A percentile compares a stretch with the other conserved stretches of the same genome.
These are phyloP conservation scores for Simplicillium sp. DNA, from an alignment of 2,329 filamentous ascomycete genomes.

Conservation along the genomic window DNA sequence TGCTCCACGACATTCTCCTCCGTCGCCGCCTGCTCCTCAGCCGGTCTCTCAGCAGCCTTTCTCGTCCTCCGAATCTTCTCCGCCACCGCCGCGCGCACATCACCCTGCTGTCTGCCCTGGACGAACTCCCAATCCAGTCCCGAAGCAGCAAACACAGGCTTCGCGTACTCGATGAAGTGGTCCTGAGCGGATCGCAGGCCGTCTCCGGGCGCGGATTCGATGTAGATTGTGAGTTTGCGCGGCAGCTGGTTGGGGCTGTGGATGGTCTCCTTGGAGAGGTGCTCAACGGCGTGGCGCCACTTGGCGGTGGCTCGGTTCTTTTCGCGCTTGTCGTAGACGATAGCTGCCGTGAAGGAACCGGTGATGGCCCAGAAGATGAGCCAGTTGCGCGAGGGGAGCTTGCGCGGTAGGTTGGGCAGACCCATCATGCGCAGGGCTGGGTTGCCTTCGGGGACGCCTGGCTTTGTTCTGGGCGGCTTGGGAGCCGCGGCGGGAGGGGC, in stretches of 20 bases:
- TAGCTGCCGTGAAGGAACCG: slow-evolving; percentile 65
- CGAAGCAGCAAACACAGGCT: slow-evolving; percentile 81
- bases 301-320: slow-evolving; percentile 77
- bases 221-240: slow-evolving; percentile 75
- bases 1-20: slow-evolving; percentile 49
- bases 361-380: slow-evolving; percentile 84
- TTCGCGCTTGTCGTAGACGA: slow-evolving; percentile 88
- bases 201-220: slow-evolving; percentile 80
- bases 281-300: slow-evolving; percentile 78
- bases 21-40: slow-evolving; percentile 36
- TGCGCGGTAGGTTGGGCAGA: slow-evolving; percentile 71
- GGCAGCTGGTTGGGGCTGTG: slow-evolving; percentile 59
- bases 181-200: slow-evolving; percentile 78
- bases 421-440: slow-evolving; percentile 73
- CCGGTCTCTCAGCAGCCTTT: slow-evolving; percentile 44
- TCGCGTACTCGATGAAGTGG: slow-evolving; percentile 92
- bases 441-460: slow-evolving; percentile 43
- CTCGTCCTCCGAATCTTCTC: slow-evolving; percentile 72
- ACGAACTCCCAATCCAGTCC: slow-evolving; percentile 95
- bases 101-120: slow-evolving; percentile 86
- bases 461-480: slow-evolving; percentile 23
- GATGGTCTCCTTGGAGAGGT: slow-evolving; percentile 72
- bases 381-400: slow-evolving; percentile 93
- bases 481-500: slow-evolving; percentile 15
- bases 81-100: slow-evolving; percentile 77